A percentile compares a stretch with the other conserved stretches of the same genome.
Conservation (phyloP, 139 green algal species). For the Chlorella sp. region DNA sequence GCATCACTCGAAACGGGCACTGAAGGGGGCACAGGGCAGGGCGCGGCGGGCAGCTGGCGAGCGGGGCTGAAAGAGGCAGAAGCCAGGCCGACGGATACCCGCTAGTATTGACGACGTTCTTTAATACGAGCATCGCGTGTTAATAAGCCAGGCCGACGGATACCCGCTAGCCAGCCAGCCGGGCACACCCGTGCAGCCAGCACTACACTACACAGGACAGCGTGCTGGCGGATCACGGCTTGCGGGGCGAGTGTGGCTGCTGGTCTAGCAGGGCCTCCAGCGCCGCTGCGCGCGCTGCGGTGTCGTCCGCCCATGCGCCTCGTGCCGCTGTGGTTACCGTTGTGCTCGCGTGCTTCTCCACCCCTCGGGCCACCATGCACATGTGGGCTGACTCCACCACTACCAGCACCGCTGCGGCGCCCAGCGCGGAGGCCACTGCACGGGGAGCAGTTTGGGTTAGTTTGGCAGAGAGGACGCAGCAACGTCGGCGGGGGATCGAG, state of each 20-base stretch:
- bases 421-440: constrained; percentile 21
- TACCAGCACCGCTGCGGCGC: constrained; percentile 71
- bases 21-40: neutral
- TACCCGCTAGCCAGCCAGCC: no score
- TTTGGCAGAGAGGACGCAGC: neutral
- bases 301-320: constrained; percentile 53
- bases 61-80: no score
- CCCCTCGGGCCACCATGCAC: constrained; percentile 97
- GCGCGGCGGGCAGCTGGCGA: no score
- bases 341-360: constrained; percentile 85
- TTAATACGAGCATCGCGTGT: no score
- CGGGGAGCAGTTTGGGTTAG: no score
- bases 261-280: constrained; percentile 27
- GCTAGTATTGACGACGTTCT: no score
- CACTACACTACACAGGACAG: neutral
- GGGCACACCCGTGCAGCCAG: no score
- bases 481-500: no score
- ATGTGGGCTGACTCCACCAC: constrained; percentile 89
- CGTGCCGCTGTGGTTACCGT: constrained; percentile 73
- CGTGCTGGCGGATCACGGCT: neutral
- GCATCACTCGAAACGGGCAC: neutral
- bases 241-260: neutral
- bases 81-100: no score
- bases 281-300: constrained; percentile 32
- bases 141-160: no score